Conservation (phyloP, 108 stramenopile genomes). For the Bacterosira constricta region DNA sequence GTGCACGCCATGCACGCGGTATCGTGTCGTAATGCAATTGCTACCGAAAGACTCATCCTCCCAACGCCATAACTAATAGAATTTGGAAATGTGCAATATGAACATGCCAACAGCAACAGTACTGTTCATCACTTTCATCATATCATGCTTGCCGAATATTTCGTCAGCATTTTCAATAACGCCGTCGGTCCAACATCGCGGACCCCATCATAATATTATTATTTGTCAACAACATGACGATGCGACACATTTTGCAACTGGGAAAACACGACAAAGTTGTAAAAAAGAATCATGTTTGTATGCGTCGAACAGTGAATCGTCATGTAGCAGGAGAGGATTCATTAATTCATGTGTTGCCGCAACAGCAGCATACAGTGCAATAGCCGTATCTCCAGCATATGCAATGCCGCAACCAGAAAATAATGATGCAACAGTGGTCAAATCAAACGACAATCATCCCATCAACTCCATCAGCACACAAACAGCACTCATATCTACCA, state of each 20-base stretch:
- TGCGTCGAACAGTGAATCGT: neutral
- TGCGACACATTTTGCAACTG: too few species aligned
- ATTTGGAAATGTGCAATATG: too few species aligned
- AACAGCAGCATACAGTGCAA: neutral
- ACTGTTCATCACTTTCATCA: neutral
- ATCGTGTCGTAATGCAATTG: too few species aligned
- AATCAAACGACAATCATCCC: neutral
- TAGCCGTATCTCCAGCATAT: constrained; percentile 1
- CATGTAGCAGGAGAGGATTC: constrained; percentile 12
- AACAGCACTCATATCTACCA: neutral
- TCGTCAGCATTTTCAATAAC: neutral
- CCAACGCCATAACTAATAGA: too few species aligned
- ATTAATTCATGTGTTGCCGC: constrained; percentile 9
- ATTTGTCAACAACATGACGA: neutral
- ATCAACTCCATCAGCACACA: neutral
- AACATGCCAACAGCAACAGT: too few species aligned
- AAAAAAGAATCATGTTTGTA: neutral
- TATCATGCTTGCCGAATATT: neutral
- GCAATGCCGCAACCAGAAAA: neutral
- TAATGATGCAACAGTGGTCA: neutral
- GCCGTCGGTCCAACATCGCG: neutral
- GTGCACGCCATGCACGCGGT: too few species aligned
- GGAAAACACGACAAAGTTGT: too few species aligned
- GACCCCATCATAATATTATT: neutral
- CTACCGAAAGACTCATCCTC: too few species aligned